phyloP scores from a whole-genome alignment of 2,329 filamentous ascomycete species.

The Colletotrichum tropicicola region DNA sequence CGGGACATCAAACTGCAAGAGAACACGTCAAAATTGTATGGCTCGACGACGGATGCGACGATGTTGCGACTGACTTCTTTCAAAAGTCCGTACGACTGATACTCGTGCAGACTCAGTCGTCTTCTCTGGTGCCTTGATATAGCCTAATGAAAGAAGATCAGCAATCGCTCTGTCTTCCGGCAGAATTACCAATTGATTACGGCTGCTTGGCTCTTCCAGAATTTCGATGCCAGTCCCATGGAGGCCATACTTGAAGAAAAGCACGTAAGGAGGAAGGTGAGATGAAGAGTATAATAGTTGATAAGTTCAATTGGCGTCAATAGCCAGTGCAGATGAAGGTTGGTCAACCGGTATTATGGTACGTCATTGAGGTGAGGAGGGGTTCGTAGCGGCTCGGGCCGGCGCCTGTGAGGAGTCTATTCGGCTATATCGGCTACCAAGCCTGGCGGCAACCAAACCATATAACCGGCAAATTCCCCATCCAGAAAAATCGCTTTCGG shows the following conservation, averaged over 20 bases:
- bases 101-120: not conserved
- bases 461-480: too few species aligned
- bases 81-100: conserved; percentile 5
- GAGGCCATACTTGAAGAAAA: not conserved
- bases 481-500: too few species aligned
- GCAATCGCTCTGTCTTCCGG: not conserved
- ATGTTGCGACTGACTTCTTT: not conserved
- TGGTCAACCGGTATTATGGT: not conserved
- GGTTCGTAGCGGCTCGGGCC: not conserved
- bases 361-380: not conserved
- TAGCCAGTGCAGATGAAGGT: too few species aligned
- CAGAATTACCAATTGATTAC: not conserved
- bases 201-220: not conserved
- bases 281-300: too few species aligned
- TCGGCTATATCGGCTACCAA: too few species aligned
- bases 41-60: too few species aligned
- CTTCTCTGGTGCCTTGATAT: not conserved
- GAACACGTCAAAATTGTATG: not conserved
- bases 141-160: not conserved
- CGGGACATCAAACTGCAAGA: conserved; percentile 35
- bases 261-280: too few species aligned
- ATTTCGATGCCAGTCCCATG: not conserved
- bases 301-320: too few species aligned
- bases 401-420: too few species aligned
- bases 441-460: too few species aligned